Conservation (phyloP, 495 filamentous ascomycete genomes). For the Lophium mytilinum region DNA sequence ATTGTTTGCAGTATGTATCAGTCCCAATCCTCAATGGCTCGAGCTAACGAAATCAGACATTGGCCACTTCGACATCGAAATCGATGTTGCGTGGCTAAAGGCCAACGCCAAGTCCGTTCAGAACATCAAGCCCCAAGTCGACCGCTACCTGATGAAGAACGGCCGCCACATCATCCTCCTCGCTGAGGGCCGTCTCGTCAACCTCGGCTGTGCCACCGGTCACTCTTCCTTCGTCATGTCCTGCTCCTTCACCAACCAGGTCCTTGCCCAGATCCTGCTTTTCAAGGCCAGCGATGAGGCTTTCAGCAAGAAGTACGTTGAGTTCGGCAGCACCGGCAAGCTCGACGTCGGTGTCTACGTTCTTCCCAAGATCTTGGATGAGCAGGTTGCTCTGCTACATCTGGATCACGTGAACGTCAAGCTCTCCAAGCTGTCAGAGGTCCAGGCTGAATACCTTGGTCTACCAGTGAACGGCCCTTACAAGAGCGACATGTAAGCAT, state of each 20-base stretch:
- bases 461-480: slow-evolving; percentile 77
- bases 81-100: slow-evolving; percentile 99
- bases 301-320: slow-evolving; percentile 88
- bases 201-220: slow-evolving; percentile 96
- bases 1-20: slow-evolving; percentile 88
- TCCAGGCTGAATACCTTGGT: slow-evolving; percentile 91
- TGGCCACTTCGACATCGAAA: slow-evolving; percentile 99
- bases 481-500: slow-evolving; percentile 69
- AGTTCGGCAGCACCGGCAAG: slow-evolving; percentile 88
- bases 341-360: slow-evolving; percentile 91
- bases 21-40: neutral
- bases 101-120: slow-evolving; percentile 81
- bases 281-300: slow-evolving; percentile 84
- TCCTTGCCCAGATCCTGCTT: slow-evolving; percentile 96
- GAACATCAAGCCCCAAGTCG: slow-evolving; percentile 99
- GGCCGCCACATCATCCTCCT: slow-evolving; percentile 97
- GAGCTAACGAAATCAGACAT: slow-evolving; percentile 55
- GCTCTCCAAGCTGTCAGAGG: slow-evolving; percentile 70
- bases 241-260: slow-evolving; percentile 99
- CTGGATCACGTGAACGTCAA: slow-evolving; percentile 91
- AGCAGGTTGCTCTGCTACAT: slow-evolving; percentile 93
- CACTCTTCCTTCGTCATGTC: slow-evolving; percentile 99
- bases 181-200: slow-evolving; percentile 96
- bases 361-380: slow-evolving; percentile 95
- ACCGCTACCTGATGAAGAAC: slow-evolving; percentile 89